phyloP scores from a whole-genome alignment of 108 stramenopile species.

The Fragilaria radians region DNA sequence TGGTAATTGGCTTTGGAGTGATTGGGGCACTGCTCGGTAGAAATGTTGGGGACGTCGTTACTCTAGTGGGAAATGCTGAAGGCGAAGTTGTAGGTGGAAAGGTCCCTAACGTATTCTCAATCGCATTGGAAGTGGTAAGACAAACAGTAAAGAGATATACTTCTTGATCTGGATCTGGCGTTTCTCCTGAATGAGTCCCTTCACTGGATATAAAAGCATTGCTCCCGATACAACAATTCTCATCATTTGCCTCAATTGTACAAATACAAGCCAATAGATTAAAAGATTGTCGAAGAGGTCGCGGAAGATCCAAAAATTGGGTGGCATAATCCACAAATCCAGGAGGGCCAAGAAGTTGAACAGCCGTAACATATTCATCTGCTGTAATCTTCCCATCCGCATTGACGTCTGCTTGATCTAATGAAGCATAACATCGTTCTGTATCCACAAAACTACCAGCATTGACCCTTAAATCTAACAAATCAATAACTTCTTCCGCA shows the following conservation, averaged over 20 bases:
- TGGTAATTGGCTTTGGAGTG: slow-evolving; percentile 3
- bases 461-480: background rate
- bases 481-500: background rate
- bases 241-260: slow-evolving; percentile 9
- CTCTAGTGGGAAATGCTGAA: background rate
- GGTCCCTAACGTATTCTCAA: slow-evolving; percentile 13
- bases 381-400: slow-evolving; percentile 17
- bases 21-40: background rate
- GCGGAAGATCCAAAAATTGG: slow-evolving; percentile 23
- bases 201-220: slow-evolving; percentile 24
- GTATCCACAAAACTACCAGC: background rate
- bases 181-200: slow-evolving; percentile 22
- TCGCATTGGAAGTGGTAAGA: slow-evolving; percentile 17
- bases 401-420: slow-evolving; percentile 27
- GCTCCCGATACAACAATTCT: slow-evolving; percentile 30
- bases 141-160: slow-evolving; percentile 34
- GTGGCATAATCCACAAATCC: slow-evolving; percentile 14
- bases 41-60: background rate
- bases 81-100: background rate
- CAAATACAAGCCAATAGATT: slow-evolving; percentile 36
- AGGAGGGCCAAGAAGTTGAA: slow-evolving; percentile 22
- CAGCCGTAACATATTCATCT: slow-evolving; percentile 33
- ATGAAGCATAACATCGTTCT: slow-evolving; percentile 16
- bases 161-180: slow-evolving; percentile 10
- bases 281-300: slow-evolving; percentile 25